Evolutionary conservation across 768 basidiomycete genomes (phyloP).

Genomic region (Tremella mesenterica): DNA sequence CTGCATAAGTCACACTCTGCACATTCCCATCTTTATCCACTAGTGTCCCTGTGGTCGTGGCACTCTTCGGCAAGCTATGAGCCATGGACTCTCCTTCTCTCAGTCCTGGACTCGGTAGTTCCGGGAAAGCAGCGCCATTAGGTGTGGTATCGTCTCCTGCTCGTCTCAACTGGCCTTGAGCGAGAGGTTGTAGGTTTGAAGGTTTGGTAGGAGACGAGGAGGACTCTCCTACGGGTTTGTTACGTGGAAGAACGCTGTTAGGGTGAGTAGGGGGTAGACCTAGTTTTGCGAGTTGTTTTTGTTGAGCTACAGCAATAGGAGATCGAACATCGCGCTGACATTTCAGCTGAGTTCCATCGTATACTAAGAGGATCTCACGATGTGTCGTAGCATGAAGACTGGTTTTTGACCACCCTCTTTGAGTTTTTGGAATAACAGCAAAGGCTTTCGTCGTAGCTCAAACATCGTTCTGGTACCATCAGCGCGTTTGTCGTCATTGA

Average conservation of each 20-base stretch:
- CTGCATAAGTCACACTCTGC: constrained; percentile 70
- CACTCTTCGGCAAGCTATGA: background rate
- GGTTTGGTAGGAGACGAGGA: constrained; percentile 25
- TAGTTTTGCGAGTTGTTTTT: constrained; percentile 76
- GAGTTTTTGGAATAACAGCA: constrained; percentile 90
- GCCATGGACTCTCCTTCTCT: constrained; percentile 14
- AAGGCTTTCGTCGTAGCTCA: constrained; percentile 97
- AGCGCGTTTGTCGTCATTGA: constrained; percentile 48
- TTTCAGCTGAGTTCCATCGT: background rate
- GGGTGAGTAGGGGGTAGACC: constrained; percentile 22
- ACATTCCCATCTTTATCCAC: constrained; percentile 46
- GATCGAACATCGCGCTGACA: constrained; percentile 70
- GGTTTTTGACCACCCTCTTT: constrained; percentile 97
- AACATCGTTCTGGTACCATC: constrained; percentile 69
- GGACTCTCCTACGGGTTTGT: constrained; percentile 22
- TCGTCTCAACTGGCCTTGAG: constrained; percentile 5
- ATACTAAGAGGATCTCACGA: constrained; percentile 23
- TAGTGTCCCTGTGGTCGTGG: constrained; percentile 33
- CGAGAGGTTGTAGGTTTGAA: constrained; percentile 15
- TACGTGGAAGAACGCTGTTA: constrained; percentile 23
- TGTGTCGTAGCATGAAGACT: constrained; percentile 71
- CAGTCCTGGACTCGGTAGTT: constrained; percentile 40
- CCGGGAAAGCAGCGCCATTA: constrained; percentile 29
- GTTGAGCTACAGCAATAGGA: constrained; percentile 90
- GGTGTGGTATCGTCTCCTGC: constrained; percentile 25